Conservation (phyloP, 176 grass and related monocot species). For the Raddia guianensis region DNA sequence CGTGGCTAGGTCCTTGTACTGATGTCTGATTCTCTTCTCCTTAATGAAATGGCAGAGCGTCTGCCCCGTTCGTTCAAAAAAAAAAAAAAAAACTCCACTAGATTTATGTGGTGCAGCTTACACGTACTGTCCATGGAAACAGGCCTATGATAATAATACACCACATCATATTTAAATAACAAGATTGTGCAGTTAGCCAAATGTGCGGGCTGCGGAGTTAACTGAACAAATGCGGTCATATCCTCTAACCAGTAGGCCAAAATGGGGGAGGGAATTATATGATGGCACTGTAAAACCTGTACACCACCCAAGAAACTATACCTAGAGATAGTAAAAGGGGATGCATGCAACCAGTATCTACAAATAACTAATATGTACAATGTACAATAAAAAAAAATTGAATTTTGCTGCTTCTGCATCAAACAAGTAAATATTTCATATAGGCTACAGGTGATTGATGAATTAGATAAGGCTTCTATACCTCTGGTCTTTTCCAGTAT, state of each 20-base stretch:
- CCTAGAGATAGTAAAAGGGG: background rate
- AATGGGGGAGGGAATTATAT: background rate
- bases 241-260: background rate
- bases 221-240: slow-evolving; percentile 2
- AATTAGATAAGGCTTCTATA: slow-evolving; percentile 32
- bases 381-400: background rate
- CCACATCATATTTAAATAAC: background rate
- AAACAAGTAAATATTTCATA: slow-evolving; percentile 21
- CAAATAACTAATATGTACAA: background rate
- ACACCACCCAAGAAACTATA: background rate
- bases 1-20: too few species aligned
- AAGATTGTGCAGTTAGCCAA: slow-evolving; percentile 24
- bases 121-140: background rate
- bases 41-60: too few species aligned
- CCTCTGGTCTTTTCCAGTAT: slow-evolving; percentile 87
- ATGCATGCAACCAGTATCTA: slow-evolving; percentile 1
- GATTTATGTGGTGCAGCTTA: slow-evolving; percentile 11
- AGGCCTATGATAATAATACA: background rate
- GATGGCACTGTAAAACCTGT: slow-evolving; percentile 11
- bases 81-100: too few species aligned
- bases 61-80: too few species aligned
- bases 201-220: background rate
- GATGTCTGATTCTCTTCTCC: too few species aligned
- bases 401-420: background rate
- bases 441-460: background rate